phyloP scores from a whole-genome alignment of 1,284 basidiomycete genomes.

The Rugiboletus extremiorientalis region DNA sequence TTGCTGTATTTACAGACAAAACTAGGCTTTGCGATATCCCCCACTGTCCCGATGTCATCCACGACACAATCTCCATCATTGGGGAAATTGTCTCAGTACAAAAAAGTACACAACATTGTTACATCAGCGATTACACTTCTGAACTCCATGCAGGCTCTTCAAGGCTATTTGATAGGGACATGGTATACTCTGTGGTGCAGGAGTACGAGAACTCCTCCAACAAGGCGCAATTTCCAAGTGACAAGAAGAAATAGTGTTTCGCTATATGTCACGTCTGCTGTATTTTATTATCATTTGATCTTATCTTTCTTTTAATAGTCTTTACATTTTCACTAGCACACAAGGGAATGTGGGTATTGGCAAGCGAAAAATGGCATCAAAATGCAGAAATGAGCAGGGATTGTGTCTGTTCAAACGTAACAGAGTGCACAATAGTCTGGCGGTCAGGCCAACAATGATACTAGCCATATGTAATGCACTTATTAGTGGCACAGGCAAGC shows the following conservation, averaged over 20 bases:
- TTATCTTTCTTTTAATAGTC: background rate
- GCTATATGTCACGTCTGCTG: background rate
- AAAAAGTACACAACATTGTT: background rate
- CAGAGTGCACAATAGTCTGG: too few relatives aligned
- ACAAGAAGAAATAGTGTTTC: background rate
- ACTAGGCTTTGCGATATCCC: background rate
- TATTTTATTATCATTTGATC: too few relatives aligned
- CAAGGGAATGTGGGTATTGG: background rate
- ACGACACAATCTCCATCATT: accelerated
- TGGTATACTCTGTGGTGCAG: background rate
- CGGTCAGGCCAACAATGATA: too few relatives aligned
- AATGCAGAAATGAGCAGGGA: background rate
- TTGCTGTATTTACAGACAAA: background rate
- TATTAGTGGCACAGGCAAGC: too few relatives aligned
- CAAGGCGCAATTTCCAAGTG: background rate
- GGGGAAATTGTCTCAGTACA: background rate
- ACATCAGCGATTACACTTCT: background rate
- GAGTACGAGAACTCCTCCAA: background rate
- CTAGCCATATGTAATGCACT: too few relatives aligned
- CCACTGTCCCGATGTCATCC: background rate
- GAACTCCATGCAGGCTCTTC: background rate
- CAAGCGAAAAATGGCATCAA: background rate
- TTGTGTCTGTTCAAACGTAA: too few relatives aligned
- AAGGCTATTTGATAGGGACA: background rate
- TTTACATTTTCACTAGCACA: background rate